Evolutionary conservation across 2,329 filamentous ascomycete genomes (phyloP).

Genomic region (Sarocladiaceae sp.): DNA sequence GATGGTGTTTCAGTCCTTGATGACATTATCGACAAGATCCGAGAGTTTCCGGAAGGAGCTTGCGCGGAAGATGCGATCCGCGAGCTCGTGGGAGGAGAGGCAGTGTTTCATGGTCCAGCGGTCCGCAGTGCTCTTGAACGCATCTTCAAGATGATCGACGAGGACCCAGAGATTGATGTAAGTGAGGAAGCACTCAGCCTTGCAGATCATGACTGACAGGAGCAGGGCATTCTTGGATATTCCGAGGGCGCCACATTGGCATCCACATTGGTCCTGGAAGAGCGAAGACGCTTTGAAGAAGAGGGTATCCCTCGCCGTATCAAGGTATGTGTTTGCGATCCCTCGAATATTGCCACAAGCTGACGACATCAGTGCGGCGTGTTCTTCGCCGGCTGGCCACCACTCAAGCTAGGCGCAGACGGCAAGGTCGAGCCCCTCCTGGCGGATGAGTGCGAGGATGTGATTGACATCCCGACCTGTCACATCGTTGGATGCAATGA

Average conservation of each 20-base stretch:
- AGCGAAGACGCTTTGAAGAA: constrained; percentile 26
- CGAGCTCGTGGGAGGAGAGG: constrained; percentile 32
- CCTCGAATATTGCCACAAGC: not conserved
- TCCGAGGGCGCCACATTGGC: constrained; percentile 57
- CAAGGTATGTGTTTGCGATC: constrained; percentile 21
- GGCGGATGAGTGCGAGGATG: constrained; percentile 38
- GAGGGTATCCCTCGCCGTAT: constrained; percentile 28
- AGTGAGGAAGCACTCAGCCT: constrained; percentile 8
- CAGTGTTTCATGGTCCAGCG: constrained; percentile 22
- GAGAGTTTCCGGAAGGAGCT: constrained; percentile 48
- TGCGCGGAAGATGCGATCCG: constrained; percentile 54
- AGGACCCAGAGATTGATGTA: constrained; percentile 28
- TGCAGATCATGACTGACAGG: not conserved
- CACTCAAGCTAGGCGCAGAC: constrained; percentile 30
- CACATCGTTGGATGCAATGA: constrained; percentile 49
- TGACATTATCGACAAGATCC: constrained; percentile 39
- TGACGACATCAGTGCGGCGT: constrained; percentile 36
- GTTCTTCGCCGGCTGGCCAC: constrained; percentile 49
- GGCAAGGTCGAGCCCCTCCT: constrained; percentile 34
- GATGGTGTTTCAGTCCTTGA: not conserved
- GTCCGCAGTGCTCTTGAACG: not conserved
- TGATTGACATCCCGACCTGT: constrained; percentile 44
- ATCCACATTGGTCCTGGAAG: constrained; percentile 47
- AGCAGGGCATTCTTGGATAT: constrained; percentile 52
- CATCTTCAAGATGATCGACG: constrained; percentile 37